phyloP scores from a whole-genome alignment of 2,329 filamentous ascomycete genomes.

The Alternaria sp. region DNA sequence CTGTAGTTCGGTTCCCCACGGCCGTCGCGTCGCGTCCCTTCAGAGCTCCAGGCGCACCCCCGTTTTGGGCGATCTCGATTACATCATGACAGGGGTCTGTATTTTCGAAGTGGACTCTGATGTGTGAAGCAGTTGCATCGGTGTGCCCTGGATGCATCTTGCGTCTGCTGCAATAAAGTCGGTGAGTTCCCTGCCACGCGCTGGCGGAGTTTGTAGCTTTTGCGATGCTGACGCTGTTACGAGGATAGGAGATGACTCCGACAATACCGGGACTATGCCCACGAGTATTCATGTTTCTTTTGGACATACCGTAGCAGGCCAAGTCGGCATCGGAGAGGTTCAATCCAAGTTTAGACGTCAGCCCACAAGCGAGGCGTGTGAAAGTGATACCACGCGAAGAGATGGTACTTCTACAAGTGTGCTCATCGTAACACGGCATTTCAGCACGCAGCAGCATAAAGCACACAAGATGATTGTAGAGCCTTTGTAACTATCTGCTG shows the following conservation, averaged over 20 bases:
- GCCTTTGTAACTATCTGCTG: neutral
- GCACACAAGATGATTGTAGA: neutral
- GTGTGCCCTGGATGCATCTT: neutral
- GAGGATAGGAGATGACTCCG: neutral
- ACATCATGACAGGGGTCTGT: conserved; percentile 16
- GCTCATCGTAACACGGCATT: neutral
- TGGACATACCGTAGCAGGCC: neutral
- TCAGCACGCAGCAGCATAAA: neutral
- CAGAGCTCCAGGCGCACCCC: neutral
- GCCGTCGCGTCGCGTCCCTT: conserved; percentile 11
- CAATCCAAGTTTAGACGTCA: neutral
- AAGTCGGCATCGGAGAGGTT: neutral
- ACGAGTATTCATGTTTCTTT: neutral
- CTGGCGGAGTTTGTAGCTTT: neutral
- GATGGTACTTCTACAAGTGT: neutral
- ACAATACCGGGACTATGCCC: neutral
- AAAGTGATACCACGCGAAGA: neutral
- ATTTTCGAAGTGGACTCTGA: neutral
- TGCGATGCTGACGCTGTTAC: neutral
- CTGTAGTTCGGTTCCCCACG: conserved; percentile 28
- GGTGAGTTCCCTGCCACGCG: neutral
- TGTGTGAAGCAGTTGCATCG: neutral
- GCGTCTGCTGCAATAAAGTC: neutral
- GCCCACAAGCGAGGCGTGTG: neutral
- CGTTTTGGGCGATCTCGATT: conserved; percentile 10